phyloP scores from a whole-genome alignment of 768 basidiomycete genomes.

The Agrocybe pediades region DNA sequence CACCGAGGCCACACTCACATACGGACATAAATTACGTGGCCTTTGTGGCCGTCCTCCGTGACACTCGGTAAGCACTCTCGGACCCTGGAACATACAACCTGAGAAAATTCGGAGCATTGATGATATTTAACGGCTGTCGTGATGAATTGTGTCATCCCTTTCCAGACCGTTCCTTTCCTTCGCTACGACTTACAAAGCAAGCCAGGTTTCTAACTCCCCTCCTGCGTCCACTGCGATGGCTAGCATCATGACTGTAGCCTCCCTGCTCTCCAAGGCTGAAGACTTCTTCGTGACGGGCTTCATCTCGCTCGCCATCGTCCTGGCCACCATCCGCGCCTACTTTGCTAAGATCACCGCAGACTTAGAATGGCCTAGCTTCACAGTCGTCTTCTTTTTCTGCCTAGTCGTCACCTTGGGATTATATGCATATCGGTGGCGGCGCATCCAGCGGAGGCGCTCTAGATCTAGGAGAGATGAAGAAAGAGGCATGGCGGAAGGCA shows the following conservation, averaged over 20 bases:
- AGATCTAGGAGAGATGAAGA: conserved; percentile 5
- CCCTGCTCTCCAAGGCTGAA: conserved; percentile 9
- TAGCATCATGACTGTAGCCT: conserved; percentile 6
- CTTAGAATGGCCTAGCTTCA: conserved; percentile 16
- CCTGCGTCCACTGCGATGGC: neutral
- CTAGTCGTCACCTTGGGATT: conserved; percentile 10
- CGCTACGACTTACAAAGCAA: too few relatives aligned
- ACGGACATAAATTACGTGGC: neutral
- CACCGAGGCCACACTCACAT: too few relatives aligned
- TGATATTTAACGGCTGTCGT: neutral
- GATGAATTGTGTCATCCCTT: neutral
- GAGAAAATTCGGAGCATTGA: neutral
- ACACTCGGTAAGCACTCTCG: too few relatives aligned
- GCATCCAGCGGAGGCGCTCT: neutral
- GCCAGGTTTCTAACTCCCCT: too few relatives aligned
- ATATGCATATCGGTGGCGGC: conserved; percentile 4
- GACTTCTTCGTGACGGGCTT: conserved; percentile 23
- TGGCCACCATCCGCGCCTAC: conserved; percentile 23
- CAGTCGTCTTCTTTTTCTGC: conserved; percentile 13
- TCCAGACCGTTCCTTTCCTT: too few relatives aligned
- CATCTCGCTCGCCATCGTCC: conserved; percentile 19
- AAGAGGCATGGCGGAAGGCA: neutral
- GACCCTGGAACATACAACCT: neutral
- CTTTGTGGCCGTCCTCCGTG: neutral
- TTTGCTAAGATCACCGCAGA: conserved; percentile 9